A percentile compares a stretch with the other conserved stretches of the same genome.
phyloP scores from a whole-genome alignment of 163 green algal genomes.

The Picocystis sp. region DNA sequence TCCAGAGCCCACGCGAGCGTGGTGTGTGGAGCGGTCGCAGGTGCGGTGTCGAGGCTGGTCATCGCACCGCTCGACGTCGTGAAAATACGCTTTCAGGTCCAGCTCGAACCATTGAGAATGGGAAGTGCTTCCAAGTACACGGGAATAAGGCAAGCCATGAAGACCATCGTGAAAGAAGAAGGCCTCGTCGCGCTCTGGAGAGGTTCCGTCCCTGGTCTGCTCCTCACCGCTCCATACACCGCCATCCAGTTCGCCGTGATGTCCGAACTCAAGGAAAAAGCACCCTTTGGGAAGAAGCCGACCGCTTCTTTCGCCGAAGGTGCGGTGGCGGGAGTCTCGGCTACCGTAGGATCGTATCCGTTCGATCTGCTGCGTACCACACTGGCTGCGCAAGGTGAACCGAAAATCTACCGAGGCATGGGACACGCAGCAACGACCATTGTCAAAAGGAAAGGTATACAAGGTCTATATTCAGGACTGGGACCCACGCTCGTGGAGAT shows the following conservation, averaged over 20 bases:
- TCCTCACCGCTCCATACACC: conserved; percentile 90
- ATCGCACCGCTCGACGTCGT: conserved; percentile 87
- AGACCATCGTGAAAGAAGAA: conserved; percentile 74
- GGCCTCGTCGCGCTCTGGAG: conserved; percentile 79
- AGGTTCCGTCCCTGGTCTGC: conserved; percentile 76
- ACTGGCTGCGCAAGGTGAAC: conserved; percentile 85
- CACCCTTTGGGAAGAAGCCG: conserved; percentile 14
- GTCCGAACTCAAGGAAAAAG: conserved; percentile 42
- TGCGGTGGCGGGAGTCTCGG: conserved; percentile 64
- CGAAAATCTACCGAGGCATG: conserved; percentile 54
- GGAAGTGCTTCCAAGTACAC: conserved; percentile 63
- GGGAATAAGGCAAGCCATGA: conserved; percentile 61
- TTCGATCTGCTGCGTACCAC: conserved; percentile 95
- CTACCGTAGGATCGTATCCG: conserved; percentile 82
- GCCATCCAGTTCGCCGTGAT: conserved; percentile 88
- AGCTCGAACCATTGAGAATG: not conserved
- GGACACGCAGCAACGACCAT: conserved; percentile 54
- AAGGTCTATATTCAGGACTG: conserved; percentile 76
- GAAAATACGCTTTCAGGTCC: conserved; percentile 90
- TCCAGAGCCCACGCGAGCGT: too few relatives aligned
- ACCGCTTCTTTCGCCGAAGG: conserved; percentile 63
- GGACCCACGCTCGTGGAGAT: conserved; percentile 90
- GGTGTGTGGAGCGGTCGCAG: conserved; percentile 51
- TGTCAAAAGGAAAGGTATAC: conserved; percentile 34
- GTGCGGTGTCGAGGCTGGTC: conserved; percentile 56